These are phyloP conservation scores for Chaetomium sp. DNA, from an alignment of 2,329 filamentous ascomycete species.

Conservation along the genomic window DNA sequence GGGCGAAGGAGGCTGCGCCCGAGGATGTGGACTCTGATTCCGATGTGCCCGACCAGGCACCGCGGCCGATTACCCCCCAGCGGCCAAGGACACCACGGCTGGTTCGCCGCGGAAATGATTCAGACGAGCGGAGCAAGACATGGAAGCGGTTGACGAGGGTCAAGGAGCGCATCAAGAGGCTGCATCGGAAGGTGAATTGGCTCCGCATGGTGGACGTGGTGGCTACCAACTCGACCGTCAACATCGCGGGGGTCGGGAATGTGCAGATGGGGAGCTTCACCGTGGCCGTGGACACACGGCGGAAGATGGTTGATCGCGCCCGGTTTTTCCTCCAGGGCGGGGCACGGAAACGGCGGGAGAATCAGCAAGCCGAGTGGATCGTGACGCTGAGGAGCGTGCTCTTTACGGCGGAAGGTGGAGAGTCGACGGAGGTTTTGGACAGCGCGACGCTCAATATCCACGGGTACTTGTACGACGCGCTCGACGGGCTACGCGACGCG, in stretches of 20 bases:
- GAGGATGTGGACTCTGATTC: slow-evolving; percentile 26
- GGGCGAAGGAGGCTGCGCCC: slow-evolving; percentile 25
- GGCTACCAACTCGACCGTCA: slow-evolving; percentile 70
- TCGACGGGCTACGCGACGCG: slow-evolving; percentile 83
- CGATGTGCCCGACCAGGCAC: slow-evolving; percentile 13
- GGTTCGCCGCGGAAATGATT: slow-evolving; percentile 26
- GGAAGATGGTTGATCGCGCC: slow-evolving; percentile 84
- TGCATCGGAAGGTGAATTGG: slow-evolving; percentile 85
- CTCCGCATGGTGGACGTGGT: slow-evolving; percentile 84
- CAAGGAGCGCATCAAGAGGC: slow-evolving; percentile 78
- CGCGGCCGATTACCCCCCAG: slow-evolving; percentile 21
- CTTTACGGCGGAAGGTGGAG: slow-evolving; percentile 77
- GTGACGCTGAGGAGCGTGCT: slow-evolving; percentile 77
- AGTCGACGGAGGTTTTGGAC: slow-evolving; percentile 83
- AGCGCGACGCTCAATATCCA: slow-evolving; percentile 84
- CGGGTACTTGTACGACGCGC: slow-evolving; percentile 76
- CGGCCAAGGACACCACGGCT: slow-evolving; percentile 21
- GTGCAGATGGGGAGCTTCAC: slow-evolving; percentile 80
- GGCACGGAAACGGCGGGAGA: slow-evolving; percentile 49
- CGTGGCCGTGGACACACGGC: slow-evolving; percentile 81
- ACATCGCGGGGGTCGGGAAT: slow-evolving; percentile 73
- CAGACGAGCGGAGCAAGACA: slow-evolving; percentile 55
- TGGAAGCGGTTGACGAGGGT: slow-evolving; percentile 73
- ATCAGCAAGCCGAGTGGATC: slow-evolving; percentile 89
- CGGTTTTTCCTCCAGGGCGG: slow-evolving; percentile 80